Evolutionary conservation across 192 early-diverging fungal genomes (phyloP).

Genomic region (Obelidium mucronatum): DNA sequence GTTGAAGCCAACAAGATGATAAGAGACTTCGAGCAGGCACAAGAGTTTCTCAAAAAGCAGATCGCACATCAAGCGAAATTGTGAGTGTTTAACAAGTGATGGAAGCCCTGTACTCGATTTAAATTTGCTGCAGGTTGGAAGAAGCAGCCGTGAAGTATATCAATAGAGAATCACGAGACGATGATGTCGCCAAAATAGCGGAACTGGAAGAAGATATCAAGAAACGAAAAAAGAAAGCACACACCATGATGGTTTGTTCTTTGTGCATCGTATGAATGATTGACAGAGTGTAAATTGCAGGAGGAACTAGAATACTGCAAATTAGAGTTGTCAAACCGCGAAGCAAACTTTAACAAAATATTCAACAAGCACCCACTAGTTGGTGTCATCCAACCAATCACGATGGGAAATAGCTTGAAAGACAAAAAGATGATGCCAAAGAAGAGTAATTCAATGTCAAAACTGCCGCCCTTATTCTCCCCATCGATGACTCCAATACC

Average conservation of each 20-base stretch:
- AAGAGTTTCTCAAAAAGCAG: conserved; percentile 61
- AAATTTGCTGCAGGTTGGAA: conserved; percentile 48
- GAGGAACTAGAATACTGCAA: conserved; percentile 62
- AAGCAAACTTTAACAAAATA: conserved; percentile 68
- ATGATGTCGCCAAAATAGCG: conserved; percentile 52
- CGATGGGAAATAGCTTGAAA: neutral
- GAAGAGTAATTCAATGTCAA: conserved; percentile 30
- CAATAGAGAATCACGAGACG: conserved; percentile 65
- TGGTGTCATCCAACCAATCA: conserved; percentile 51
- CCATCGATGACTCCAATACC: conserved; percentile 33
- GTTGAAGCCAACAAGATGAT: conserved; percentile 58
- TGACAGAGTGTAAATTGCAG: conserved; percentile 41
- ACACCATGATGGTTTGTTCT: conserved; percentile 46
- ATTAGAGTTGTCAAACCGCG: conserved; percentile 65
- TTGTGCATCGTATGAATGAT: neutral
- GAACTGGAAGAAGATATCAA: conserved; percentile 56
- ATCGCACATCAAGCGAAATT: conserved; percentile 50
- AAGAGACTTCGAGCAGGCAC: conserved; percentile 61
- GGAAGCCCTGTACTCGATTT: too few relatives aligned
- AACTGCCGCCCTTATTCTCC: conserved; percentile 28
- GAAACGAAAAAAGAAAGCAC: conserved; percentile 42
- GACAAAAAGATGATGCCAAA: conserved; percentile 35
- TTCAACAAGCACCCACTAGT: conserved; percentile 65
- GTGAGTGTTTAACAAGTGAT: too few relatives aligned
- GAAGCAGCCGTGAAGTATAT: conserved; percentile 65